Evolutionary conservation across 106 monocot species (phyloP), one percentile per base, ranked within the genome.

Genomic region (Dendrobium catenatum): DNA sequence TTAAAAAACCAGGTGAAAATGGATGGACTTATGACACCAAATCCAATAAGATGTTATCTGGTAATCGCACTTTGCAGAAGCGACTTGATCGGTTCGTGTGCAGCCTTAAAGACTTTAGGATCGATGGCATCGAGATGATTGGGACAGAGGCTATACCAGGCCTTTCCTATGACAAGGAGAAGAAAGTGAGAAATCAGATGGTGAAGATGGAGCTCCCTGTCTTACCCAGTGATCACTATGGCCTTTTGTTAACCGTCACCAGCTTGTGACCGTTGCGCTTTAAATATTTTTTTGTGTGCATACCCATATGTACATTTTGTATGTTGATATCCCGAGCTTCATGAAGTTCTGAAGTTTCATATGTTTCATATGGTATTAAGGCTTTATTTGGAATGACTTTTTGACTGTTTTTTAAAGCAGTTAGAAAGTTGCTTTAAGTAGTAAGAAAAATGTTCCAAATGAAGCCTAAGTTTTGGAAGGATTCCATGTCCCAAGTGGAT

Each of bases 11-110:
- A 5, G 85, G 76, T 17, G 93, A 93, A 56, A 85, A 84, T 37
- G 93, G 93, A 6, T 90, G 84, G 85, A 93, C 90, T 0, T 93
- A 93, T 24, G 93, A 93, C 43, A 93, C 93, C 8, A 90, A 87
- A 58, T 82, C 89, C 18, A 88, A 98, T 76, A 33, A 46, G 26
- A 90, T 94, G 89, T 51, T 96, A 27, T 79, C 85, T 1, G 88
- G 82, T 6, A 88, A 87, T 51, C 79, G 82, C 31, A 79, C 72
- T 37, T 79, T 99, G 77, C 93, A 90, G 86, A 95, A 88, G 83
- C 82, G 99, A 33, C 18, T 99, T 15, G 99, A 99, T 81, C 76
- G 93, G 6, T 93, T 91, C 74, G 15, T 85, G n/a, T 95, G 93
- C 68, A 85, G 55, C 20, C 74, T 93, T 83, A 42, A 79, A 26